A percentile compares a stretch with the other conserved stretches of the same genome.
Conservation (phyloP, 208 protist genomes). For the Crithidia sp. region DNA sequence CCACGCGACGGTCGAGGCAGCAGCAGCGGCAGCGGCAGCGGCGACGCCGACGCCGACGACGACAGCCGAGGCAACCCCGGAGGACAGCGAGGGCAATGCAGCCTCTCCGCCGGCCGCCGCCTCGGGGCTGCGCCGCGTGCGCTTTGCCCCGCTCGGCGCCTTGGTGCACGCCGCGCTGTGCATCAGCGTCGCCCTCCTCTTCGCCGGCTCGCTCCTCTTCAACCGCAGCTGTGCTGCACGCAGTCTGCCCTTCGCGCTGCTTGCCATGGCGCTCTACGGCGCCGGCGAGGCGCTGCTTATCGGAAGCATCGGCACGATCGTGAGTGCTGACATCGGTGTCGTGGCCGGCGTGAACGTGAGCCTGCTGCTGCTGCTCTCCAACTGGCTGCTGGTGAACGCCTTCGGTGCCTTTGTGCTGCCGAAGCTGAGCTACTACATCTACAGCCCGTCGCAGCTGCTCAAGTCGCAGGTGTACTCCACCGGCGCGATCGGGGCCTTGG, state of each 20-base stretch:
- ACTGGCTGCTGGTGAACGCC: conserved; percentile 39
- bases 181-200: conserved; percentile 3
- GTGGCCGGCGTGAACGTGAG: conserved; percentile 33
- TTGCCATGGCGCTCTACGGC: conserved; percentile 33
- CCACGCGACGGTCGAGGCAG: background rate
- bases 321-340: conserved; percentile 40
- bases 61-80: too few species aligned
- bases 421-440: conserved; percentile 32
- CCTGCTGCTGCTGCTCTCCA: conserved; percentile 26
- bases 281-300: conserved; percentile 34
- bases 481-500: conserved; percentile 15
- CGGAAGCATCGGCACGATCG: conserved; percentile 21
- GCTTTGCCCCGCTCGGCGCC: conserved; percentile 5
- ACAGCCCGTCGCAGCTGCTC: conserved; percentile 26
- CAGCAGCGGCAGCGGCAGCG: background rate
- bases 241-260: conserved; percentile 15
- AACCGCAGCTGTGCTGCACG: conserved; percentile 8
- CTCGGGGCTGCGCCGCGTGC: background rate
- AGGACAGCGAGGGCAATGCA: background rate
- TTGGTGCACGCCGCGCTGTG: conserved; percentile 28
- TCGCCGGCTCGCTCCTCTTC: conserved; percentile 9
- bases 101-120: background rate
- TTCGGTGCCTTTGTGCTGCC: conserved; percentile 26
- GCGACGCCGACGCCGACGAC: too few species aligned
- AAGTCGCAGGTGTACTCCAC: conserved; percentile 22